Evolutionary conservation across 2,329 filamentous ascomycete species (phyloP).

Genomic region (Cadophora malorum): DNA sequence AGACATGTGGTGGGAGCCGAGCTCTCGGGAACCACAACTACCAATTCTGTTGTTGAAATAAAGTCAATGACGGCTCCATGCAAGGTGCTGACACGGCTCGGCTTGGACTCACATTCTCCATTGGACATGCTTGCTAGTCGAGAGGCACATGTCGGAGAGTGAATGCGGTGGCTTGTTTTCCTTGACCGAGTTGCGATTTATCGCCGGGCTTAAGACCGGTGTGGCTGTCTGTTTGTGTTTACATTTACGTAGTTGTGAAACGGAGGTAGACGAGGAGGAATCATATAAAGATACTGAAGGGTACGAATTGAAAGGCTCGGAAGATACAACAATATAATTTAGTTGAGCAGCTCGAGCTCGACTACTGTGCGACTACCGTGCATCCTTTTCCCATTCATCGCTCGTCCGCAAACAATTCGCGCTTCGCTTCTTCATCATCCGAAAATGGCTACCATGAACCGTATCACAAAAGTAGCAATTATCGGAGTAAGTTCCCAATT

Average conservation of each 20-base stretch:
- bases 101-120: background rate
- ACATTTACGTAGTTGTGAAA: background rate
- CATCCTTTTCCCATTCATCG: background rate
- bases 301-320: too few relatives aligned
- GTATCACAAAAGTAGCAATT: slow-evolving; percentile 53
- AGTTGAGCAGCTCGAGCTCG: too few relatives aligned
- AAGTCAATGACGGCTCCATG: background rate
- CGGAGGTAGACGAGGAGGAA: background rate
- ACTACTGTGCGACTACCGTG: background rate
- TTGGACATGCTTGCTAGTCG: background rate
- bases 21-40: background rate
- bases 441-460: slow-evolving; percentile 43
- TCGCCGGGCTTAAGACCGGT: slow-evolving; percentile 6
- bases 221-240: background rate
- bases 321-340: too few relatives aligned
- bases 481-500: slow-evolving; percentile 51
- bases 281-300: background rate
- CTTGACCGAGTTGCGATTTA: background rate
- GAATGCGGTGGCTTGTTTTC: background rate
- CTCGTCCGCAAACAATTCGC: background rate
- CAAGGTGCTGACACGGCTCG: background rate
- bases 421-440: background rate
- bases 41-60: background rate
- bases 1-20: background rate
- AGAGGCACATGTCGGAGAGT: background rate